Evolutionary conservation across 805 yeast genomes (phyloP).

Genomic region (Yarrowia deformans): DNA sequence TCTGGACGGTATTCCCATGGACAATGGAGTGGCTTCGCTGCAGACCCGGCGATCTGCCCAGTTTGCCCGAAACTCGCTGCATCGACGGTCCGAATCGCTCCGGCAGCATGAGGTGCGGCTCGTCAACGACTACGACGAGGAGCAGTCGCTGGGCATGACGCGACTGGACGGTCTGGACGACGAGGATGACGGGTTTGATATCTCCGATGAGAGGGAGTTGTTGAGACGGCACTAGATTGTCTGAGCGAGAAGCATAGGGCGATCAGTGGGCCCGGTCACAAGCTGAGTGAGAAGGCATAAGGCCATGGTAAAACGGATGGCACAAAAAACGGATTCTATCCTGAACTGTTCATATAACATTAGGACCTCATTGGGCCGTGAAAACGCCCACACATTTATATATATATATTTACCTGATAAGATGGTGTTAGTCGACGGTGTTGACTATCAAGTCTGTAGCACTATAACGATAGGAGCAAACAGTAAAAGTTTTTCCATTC

Average conservation of each 20-base stretch:
- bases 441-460: too few species aligned
- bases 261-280: too few species aligned
- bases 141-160: constrained; percentile 49
- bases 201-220: constrained; percentile 34
- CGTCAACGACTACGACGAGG: constrained; percentile 49
- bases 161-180: constrained; percentile 48
- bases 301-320: too few species aligned
- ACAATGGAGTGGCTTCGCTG: constrained; percentile 79
- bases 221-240: constrained; percentile 26
- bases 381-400: constrained; percentile 4
- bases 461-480: too few species aligned
- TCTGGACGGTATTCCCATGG: constrained; percentile 77
- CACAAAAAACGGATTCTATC: background rate
- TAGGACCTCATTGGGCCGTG: constrained; percentile 12
- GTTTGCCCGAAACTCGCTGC: constrained; percentile 55
- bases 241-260: too few species aligned
- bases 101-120: constrained; percentile 47
- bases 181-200: constrained; percentile 38
- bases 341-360: constrained; percentile 8
- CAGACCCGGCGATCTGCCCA: constrained; percentile 82
- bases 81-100: constrained; percentile 47
- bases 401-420: background rate
- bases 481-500: too few species aligned
- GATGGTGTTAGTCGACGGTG: background rate
- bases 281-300: too few species aligned